Percentiles rank a stretch among this genome's conserved stretches.
Evolutionary conservation across 1,284 basidiomycete genomes (phyloP).

Genomic region (Tetrapyrgos nigripes): DNA sequence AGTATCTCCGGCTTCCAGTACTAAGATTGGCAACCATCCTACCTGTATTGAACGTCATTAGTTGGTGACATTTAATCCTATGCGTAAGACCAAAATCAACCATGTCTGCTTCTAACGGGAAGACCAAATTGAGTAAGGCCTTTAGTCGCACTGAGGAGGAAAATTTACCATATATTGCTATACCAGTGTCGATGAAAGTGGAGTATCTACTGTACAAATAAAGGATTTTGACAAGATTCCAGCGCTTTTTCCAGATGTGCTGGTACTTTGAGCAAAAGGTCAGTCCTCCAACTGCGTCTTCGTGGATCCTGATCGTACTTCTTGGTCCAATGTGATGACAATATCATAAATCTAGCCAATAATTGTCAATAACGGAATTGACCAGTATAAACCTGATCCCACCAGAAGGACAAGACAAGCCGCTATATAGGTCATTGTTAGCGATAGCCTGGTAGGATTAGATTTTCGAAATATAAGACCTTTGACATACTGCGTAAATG

Average conservation of each 20-base stretch:
- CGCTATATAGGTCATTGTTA: too few relatives aligned
- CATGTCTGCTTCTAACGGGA: too few relatives aligned
- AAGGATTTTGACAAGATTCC: constrained; percentile 24
- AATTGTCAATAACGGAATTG: neutral
- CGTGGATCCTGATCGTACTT: neutral
- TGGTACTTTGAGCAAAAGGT: constrained; percentile 15
- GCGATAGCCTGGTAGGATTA: too few relatives aligned
- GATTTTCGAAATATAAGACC: too few relatives aligned
- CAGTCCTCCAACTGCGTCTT: too few relatives aligned
- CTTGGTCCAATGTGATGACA: constrained; percentile 3
- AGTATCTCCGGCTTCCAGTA: neutral
- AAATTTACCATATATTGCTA: constrained; percentile 2
- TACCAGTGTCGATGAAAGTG: constrained; percentile 19
- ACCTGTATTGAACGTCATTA: constrained; percentile 15
- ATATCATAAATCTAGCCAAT: constrained; percentile 5
- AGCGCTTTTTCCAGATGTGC: constrained; percentile 27
- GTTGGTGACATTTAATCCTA: constrained; percentile 41
- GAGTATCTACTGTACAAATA: constrained; percentile 27
- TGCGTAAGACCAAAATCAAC: too few relatives aligned
- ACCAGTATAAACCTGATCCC: too few relatives aligned
- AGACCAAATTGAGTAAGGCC: neutral
- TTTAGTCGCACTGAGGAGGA: neutral
- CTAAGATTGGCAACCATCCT: neutral
- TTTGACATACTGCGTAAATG: too few relatives aligned
- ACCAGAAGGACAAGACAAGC: too few relatives aligned